Conservation (phyloP, 352 stramenopile genomes). For the Globisporangium barbulae region DNA sequence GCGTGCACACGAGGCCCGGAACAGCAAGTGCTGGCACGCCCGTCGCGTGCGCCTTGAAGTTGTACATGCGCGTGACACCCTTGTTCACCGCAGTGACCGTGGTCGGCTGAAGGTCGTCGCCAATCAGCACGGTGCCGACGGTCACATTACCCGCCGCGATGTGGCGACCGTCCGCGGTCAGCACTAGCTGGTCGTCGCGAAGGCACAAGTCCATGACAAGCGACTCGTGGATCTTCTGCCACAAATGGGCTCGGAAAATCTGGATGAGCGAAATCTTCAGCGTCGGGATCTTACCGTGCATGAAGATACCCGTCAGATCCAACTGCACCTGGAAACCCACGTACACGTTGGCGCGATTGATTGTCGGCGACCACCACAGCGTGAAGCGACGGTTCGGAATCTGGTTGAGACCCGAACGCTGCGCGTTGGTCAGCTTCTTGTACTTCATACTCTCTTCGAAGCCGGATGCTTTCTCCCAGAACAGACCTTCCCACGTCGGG, state of each 20-base stretch:
- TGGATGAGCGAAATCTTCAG: conserved; percentile 98
- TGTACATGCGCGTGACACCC: conserved; percentile 15
- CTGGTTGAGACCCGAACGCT: conserved; percentile 99
- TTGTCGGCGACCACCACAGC: conserved; percentile 99
- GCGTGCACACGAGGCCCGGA: conserved; percentile 9
- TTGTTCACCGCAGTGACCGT: conserved; percentile 15
- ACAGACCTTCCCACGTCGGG: conserved; percentile 99
- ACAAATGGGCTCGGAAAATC: conserved; percentile 99
- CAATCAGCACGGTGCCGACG: conserved; percentile 13
- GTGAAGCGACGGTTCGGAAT: conserved; percentile 99
- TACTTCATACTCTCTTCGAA: conserved; percentile 97
- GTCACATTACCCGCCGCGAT: conserved; percentile 13
- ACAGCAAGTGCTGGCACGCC: conserved; percentile 1
- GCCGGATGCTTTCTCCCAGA: conserved; percentile 99
- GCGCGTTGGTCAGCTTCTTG: conserved; percentile 99
- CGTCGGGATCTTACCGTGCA: conserved; percentile 99
- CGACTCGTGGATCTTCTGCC: conserved; percentile 99
- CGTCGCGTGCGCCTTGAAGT: conserved; percentile 8
- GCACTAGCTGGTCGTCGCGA: conserved; percentile 14
- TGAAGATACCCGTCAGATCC: conserved; percentile 99
- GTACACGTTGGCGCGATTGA: conserved; percentile 99
- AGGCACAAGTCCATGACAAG: conserved; percentile 94
- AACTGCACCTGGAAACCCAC: conserved; percentile 99
- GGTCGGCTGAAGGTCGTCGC: conserved; percentile 11
- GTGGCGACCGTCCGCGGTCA: conserved; percentile 18